These are phyloP conservation scores for Sporothrix humicola DNA, from an alignment of 2,329 filamentous ascomycete genomes.

Conservation along the genomic window DNA sequence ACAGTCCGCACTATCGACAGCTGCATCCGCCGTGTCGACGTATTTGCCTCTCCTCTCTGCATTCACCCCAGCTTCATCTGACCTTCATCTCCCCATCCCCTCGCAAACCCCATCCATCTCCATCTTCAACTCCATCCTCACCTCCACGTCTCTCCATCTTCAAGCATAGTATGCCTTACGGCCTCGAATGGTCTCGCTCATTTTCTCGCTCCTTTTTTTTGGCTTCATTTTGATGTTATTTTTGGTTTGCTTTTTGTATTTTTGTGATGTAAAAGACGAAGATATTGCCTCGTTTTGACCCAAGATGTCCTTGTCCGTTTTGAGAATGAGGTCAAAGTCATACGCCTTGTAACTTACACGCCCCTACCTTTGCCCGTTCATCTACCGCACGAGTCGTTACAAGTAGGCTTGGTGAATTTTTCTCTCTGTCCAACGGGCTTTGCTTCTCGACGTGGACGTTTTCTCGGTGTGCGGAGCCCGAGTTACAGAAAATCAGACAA, in stretches of 20 bases:
- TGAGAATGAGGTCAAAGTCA: not conserved
- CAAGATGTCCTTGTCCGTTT: not conserved
- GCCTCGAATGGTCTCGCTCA: not conserved
- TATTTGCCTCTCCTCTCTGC: not conserved
- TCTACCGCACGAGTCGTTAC: no score
- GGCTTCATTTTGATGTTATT: no score
- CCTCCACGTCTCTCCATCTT: conserved; percentile 19
- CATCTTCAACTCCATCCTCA: not conserved
- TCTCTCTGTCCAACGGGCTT: not conserved
- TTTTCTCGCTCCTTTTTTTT: conserved; percentile 5
- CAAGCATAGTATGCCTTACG: not conserved
- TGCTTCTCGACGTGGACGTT: not conserved
- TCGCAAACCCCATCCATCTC: not conserved
- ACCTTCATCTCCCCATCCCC: not conserved
- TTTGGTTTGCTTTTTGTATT: no score
- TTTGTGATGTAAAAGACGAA: no score
- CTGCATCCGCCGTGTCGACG: not conserved
- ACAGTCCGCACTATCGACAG: conserved; percentile 7
- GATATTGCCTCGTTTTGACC: not conserved
- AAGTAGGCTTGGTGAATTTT: not conserved
- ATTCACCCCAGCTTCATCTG: not conserved
- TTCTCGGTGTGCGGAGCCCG: conserved; percentile 21
- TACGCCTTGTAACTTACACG: not conserved
- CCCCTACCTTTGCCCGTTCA: not conserved
- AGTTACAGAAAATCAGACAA: not conserved